Evolutionary conservation across 2,329 filamentous ascomycete species (phyloP).

Genomic region (Fusarium anthophilum): DNA sequence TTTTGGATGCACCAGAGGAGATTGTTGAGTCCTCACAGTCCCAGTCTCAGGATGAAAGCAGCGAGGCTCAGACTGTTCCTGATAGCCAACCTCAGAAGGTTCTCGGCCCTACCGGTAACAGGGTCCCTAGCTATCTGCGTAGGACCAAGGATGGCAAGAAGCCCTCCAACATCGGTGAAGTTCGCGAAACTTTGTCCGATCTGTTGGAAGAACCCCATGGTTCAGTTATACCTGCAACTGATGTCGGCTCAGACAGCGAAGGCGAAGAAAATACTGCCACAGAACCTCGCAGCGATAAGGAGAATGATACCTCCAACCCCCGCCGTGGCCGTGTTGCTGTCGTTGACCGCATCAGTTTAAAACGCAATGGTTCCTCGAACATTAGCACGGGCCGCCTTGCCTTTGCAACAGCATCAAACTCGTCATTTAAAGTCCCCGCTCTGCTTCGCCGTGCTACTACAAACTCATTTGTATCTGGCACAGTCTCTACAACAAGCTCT

Average conservation of each 20-base stretch:
- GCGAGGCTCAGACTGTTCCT: constrained; percentile 52
- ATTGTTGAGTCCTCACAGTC: constrained; percentile 48
- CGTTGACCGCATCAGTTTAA: constrained; percentile 79
- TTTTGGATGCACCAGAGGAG: constrained; percentile 64
- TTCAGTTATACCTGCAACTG: constrained; percentile 60
- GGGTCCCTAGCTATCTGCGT: constrained; percentile 68
- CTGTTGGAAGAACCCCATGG: constrained; percentile 75
- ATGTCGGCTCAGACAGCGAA: constrained; percentile 51
- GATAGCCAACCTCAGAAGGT: constrained; percentile 61
- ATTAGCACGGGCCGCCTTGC: constrained; percentile 58
- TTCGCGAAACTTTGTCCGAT: constrained; percentile 84
- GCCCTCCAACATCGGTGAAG: constrained; percentile 79
- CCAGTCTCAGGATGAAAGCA: constrained; percentile 45
- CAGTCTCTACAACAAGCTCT: constrained; percentile 46
- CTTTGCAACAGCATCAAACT: constrained; percentile 59
- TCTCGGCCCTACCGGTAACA: constrained; percentile 54
- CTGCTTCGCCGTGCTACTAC: constrained; percentile 79
- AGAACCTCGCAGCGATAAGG: constrained; percentile 55
- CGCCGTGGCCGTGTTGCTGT: constrained; percentile 56
- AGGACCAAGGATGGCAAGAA: constrained; percentile 71
- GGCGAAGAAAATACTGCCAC: constrained; percentile 47
- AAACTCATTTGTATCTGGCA: constrained; percentile 61
- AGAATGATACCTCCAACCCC: constrained; percentile 56
- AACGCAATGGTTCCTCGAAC: constrained; percentile 61
- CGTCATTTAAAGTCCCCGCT: constrained; percentile 72